Evolutionary conservation across 371 early-diverging fungal species (phyloP), one percentile per base, ranked within the genome.

Genomic region (Mortierella sp.): DNA sequence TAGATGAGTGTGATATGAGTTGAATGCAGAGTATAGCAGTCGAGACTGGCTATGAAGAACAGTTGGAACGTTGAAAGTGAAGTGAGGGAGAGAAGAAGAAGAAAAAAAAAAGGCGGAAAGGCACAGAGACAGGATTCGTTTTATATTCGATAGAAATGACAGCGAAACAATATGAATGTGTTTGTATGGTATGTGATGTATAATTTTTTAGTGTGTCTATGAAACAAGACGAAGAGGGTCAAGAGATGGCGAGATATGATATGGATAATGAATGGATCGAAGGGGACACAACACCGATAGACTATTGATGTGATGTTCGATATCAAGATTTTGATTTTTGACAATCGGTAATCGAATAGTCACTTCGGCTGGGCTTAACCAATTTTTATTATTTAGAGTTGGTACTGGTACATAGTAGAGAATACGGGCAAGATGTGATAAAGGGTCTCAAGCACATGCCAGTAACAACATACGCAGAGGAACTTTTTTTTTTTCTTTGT

Each of bases 161-260:
- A 28, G 36, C 6, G n/a, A n/a, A 19, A 19, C 48, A 48, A 59
- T 38, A n/a, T 11, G 57, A 57, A 24, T 15, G 21, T 28, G 28
- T 28, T 28, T 28, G 28, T 28, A 28, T 11, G 57, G 9, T 57
- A 57, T 57, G 48, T 48, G 55, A 55, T 15, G 55, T 55, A 28
- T 28, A 28, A 24, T 55, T 55, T 55, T 21, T 55, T 21, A 4
- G 8, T 24, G 9, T 52, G 52, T 52, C 55, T 24, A 55, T 28
- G 55, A 55, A 40, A 58, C 45, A 58, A 48, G 47, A 19, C 24
- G 45, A 28, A 58, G 24, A 43, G 36, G 19, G 58, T 24, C 0
- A 48, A 72, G 72, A 72, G 55, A 55, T 55, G 65, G 45, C 40
- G 38, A 73, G 73, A 73, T 73, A 73, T 48, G 73, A 73, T 73